Evolutionary conservation across 352 stramenopile genomes (phyloP), one percentile per base, ranked within the genome.

Genomic region (Pythium grandisporangium): DNA sequence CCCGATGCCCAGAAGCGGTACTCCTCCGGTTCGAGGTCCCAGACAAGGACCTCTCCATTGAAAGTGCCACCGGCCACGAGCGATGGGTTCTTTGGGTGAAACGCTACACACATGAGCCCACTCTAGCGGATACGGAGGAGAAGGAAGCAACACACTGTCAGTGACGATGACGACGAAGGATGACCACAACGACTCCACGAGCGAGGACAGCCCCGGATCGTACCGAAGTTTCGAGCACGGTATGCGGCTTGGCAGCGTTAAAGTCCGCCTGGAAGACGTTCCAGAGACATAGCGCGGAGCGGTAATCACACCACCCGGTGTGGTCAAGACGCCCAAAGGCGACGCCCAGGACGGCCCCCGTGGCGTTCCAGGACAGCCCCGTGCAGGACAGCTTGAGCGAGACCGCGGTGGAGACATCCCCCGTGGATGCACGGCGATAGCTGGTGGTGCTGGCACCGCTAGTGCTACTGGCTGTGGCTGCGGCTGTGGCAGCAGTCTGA

Each of bases 301-400:
- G 79, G 30, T 85, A 89, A 46, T 94, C 78, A 60, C 83, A 95
- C 83, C 83, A 95, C 0, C 83, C 83, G 2, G 66, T 73, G 51
- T 93, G 72, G 44, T 95, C 79, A 19, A 90, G 85, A 21, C 81
- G 66, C 20, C 84, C 84, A 38, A 93, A 95, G 24, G 79, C 61
- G 19, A 86, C 73, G n/a, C 66, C 82, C 17, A 95, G 65, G 19
- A 87, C 55, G 6, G 77, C 74, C n/a, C 84, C 84, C 0, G 81
- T 93, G 2, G 69, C 60, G 42, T 92, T 95, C 82, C 82, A 95
- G 2, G 77, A 90, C 14, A 95, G 63, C 8, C 78, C 80, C 4
- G 80, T 94, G 48, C 75, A 91, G 21, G 85, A 88, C 23, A 95
- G 51, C 27, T 68, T 61, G 19, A 89, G 50, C 11, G 65, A 68